These are phyloP conservation scores for Apiospora sp. DNA, from an alignment of 2,329 filamentous ascomycete species.

Conservation along the genomic window DNA sequence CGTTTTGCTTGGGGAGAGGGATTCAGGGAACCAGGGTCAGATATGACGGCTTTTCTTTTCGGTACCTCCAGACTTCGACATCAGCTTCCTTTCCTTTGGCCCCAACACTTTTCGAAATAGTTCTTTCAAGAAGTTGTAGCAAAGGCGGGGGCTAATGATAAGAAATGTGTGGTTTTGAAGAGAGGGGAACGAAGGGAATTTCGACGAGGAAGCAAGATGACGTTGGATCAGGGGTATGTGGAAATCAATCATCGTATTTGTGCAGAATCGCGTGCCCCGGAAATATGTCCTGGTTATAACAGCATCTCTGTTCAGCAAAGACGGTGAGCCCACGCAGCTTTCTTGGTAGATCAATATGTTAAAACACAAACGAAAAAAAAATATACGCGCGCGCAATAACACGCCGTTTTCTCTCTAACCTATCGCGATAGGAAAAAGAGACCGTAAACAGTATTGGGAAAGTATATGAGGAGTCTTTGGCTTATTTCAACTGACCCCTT, in stretches of 20 bases:
- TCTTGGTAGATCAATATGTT: constrained; percentile 1
- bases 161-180: background rate
- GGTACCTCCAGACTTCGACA: background rate
- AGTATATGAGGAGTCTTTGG: background rate
- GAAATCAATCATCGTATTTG: constrained; percentile 6
- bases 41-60: background rate
- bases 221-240: background rate
- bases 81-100: background rate
- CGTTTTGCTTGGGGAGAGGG: background rate
- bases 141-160: background rate
- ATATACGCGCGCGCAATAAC: background rate
- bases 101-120: background rate
- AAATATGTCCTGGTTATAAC: background rate
- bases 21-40: background rate
- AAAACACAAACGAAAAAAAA: background rate
- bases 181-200: background rate
- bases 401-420: background rate
- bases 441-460: background rate
- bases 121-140: background rate
- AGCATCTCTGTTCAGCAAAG: constrained; percentile 3
- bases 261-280: background rate
- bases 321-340: constrained; percentile 16
- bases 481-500: background rate
- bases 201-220: background rate
- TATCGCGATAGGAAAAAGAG: background rate